Base-by-base conservation (phyloP, 495 filamentous ascomycete genomes). In the Penicillium arizonense region DNA sequence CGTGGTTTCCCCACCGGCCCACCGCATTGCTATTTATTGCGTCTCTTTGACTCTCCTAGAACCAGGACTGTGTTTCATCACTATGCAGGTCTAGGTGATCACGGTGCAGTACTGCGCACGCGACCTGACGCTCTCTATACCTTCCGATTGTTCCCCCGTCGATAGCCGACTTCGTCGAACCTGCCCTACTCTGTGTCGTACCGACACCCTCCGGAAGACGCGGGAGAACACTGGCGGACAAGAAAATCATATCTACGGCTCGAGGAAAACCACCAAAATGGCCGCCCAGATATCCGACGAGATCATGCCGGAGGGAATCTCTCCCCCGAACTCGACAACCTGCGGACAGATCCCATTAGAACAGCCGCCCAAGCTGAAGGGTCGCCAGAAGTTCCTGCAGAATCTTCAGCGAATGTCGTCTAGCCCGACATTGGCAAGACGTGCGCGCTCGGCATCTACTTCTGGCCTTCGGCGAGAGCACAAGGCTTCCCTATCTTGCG, bases 351-450 rank as follows among this genome's bases (percentile, higher is more conserved):
- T 78, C 16, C 74, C 77, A 1, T 54, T 78, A 46, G 83, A 85
- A 35, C 71, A 69, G 37, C 74, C 76, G 10, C 69, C 72, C 7
- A 94, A 89, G 70, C 76, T 85, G 42, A 91, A 85, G 65, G 86
- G 88, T 20, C 82, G 89, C 30, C 83, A 85, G 50, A 84, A 85
- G 45, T 72, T 97, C 36, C 71, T 96, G 18, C 85, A 90, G 53
- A 84, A 83, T 43, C 79, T 98, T 43, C 86, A 95, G 59, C 88
- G 91, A 37, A 94, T 97, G 52, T 88, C 91, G 13, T 97, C 94
- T 2, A 91, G 88, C 2, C 87, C 90, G 9, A 87, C 89, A 20
- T 73, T 97, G 24, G 70, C 80, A 28, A 82, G 84, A 46, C 65
- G 85, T 43, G 77, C 83, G 24, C 82, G 87, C 55, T 77, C 75